These are phyloP conservation scores for Globisporangium uncinulatum DNA, from an alignment of 352 stramenopile species.

Conservation along the genomic window DNA sequence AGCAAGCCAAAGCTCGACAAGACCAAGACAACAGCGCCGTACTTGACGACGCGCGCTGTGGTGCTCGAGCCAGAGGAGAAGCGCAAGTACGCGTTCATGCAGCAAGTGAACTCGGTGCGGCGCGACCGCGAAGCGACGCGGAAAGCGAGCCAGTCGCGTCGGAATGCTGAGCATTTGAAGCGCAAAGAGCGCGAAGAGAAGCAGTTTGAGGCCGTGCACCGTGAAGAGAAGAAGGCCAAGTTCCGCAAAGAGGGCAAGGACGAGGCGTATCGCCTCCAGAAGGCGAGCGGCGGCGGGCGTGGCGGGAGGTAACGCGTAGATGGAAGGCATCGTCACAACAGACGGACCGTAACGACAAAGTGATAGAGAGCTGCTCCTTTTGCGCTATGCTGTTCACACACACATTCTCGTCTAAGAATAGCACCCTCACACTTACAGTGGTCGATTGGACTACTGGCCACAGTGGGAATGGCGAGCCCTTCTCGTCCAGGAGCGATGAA, in stretches of 20 bases:
- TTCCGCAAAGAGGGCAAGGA: slow-evolving; percentile 82
- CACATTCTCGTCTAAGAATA: no score
- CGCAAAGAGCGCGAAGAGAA: slow-evolving; percentile 90
- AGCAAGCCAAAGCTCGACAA: slow-evolving; percentile 96
- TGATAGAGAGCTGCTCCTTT: no score
- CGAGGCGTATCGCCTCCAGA: slow-evolving; percentile 43
- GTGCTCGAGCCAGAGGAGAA: slow-evolving; percentile 96
- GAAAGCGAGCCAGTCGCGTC: slow-evolving; percentile 88
- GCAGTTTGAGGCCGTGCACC: slow-evolving; percentile 79
- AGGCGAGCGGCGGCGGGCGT: slow-evolving; percentile 22
- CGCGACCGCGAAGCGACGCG: slow-evolving; percentile 95
- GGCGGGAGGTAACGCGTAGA: neutral
- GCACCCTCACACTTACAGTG: no score
- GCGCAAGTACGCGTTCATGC: slow-evolving; percentile 96
- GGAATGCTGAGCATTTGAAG: slow-evolving; percentile 87
- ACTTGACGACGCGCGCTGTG: slow-evolving; percentile 87
- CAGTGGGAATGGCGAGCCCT: neutral
- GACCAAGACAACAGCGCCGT: slow-evolving; percentile 75
- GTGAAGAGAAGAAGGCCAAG: slow-evolving; percentile 85
- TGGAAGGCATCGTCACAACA: no score
- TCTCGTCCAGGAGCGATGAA: neutral
- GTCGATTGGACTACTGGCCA: neutral
- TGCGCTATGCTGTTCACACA: no score
- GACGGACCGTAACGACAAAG: no score
- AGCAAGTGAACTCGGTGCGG: slow-evolving; percentile 96